Evolutionary conservation across 129 eudicot species (phyloP), one percentile per base, ranked within the genome.

Genomic region (Escallonia rubra): DNA sequence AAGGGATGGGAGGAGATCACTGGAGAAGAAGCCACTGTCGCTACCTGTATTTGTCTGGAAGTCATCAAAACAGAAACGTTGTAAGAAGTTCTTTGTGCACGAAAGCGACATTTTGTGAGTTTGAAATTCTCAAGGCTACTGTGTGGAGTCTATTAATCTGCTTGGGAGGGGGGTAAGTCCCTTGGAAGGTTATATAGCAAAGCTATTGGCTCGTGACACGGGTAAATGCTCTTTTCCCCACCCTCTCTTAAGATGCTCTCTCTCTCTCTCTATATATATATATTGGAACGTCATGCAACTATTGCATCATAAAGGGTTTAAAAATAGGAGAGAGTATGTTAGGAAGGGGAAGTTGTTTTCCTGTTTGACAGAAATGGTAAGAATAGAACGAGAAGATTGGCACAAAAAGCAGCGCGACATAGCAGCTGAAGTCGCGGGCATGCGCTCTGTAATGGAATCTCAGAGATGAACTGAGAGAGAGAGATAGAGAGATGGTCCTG

Each of bases 1-100:
- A 23, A 94, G 87, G 6, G 99, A 90, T 8, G 99, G 99, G 54
- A 94, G 86, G 67, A 89, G 86, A 72, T 87, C 90, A 69, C 68
- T 73, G 61, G 96, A 80, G 82, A 85, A 87, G 85, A 89, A 90
- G 59, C 90, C 84, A 43, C 88, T 82, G 4, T 80, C 80, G 55
- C 82, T 72, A 12, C 74, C 64, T 12, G 70, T 61, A 65, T 72
- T 73, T 43, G 61, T 74, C 16, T 74, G 91, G 15, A 73, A 67
- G 14, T 89, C 91, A 11, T 86, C 79, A 39, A 78, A 65, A 48
- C 87, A 84, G 65, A 89, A 89, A 68, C 88, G 81, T 59, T 64
- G 48, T 14, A 92, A 71, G 59, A 82, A 81, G 74, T 68, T 80
- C 39, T 70, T 84, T 23, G 72, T 59, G 59, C 34, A 72, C 47